Evolutionary conservation across 164 flowering plant genomes (phyloP), one percentile per base, ranked within the genome.

Genomic region (Hamamelis virginiana): DNA sequence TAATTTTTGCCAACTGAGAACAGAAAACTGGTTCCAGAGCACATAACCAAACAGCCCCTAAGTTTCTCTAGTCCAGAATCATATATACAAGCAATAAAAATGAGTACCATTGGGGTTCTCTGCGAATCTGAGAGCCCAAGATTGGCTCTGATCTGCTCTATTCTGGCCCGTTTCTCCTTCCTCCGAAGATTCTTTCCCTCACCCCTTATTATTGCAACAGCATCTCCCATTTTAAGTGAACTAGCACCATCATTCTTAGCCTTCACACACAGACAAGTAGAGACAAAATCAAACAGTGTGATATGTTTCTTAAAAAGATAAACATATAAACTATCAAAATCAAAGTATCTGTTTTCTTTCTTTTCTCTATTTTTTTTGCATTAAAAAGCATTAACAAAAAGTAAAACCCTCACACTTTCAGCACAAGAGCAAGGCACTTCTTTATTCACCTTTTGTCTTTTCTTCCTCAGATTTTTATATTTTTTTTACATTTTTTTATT

Each of bases 101-200:
- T 19, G 45, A 65, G 21, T 89, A 95, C 98, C 94, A 77, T 56
- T 45, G 98, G 98, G n/a, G 98, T 95, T 78, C 97, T 89, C 68
- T 89, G 97, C 12, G 96, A 84, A 82, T 95, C 98, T 59, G 98
- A 95, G 78, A 95, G 97, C 44, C 98, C 98, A 72, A 95, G 94
- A 76, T 80, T 95, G 50, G 93, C 98, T 80, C 98, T 85, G 75
- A 95, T 92, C 80, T 92, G 97, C 73, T 92, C 97, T 73, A 95
- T 95, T 74, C 97, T 82, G 21, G 85, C 85, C 18, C 96, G 82
- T 78, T 89, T 95, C 82, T 95, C 97, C 81, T 95, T 95, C 77
- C 98, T 84, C 4, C 97, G 78, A 12, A 92, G 88, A 66, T n/a
- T 82, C 80, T 87, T 91, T 50, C 85, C 87, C 73, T 85, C 85